A percentile compares a stretch with the other conserved stretches of the same genome.
These are phyloP conservation scores for Magnusiomyces ingens DNA, from an alignment of 1,139 yeast genomes.

Conservation along the genomic window DNA sequence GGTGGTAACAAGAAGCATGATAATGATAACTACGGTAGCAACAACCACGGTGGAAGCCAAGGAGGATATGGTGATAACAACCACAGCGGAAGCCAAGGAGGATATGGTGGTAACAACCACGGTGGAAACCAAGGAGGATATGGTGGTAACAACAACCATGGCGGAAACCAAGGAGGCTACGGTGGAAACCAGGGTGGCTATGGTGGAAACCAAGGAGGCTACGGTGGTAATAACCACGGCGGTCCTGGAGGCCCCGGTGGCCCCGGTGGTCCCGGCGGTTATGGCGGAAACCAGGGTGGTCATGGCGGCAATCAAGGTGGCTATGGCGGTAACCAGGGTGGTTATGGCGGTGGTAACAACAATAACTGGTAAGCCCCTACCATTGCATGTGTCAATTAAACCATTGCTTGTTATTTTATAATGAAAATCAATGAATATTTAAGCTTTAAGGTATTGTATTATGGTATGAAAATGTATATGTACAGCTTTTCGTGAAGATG, in stretches of 20 bases:
- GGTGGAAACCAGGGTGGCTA: slow-evolving; percentile 6
- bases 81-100: slow-evolving; percentile 3
- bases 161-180: no score
- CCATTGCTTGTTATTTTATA: no score
- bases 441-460: no score
- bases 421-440: no score
- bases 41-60: neutral
- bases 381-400: no score
- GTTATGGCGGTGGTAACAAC: slow-evolving; percentile 3
- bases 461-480: neutral
- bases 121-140: neutral
- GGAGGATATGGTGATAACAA: no score
- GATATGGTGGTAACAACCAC: neutral
- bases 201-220: neutral
- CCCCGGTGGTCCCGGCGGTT: slow-evolving; percentile 8
- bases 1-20: slow-evolving; percentile 1
- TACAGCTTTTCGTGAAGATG: neutral
- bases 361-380: no score
- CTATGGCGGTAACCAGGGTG: slow-evolving; percentile 3
- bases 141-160: neutral
- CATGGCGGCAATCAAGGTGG: no score
- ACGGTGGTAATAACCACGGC: neutral
- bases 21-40: neutral
- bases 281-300: neutral
- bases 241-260: neutral